These are phyloP conservation scores for Phragmites australis DNA, from an alignment of 176 grass and related monocot species.

Conservation along the genomic window DNA sequence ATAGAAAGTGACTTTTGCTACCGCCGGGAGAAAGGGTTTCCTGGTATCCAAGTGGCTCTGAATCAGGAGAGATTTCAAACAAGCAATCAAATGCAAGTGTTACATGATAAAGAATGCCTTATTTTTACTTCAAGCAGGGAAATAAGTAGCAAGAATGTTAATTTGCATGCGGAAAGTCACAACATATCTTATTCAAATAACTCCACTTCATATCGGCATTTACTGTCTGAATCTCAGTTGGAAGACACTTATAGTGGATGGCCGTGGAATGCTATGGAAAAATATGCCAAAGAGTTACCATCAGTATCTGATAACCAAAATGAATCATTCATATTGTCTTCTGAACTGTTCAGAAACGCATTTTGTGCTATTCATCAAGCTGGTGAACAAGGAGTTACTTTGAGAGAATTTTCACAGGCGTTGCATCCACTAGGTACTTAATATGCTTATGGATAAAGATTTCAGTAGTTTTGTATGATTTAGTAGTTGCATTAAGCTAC, in stretches of 20 bases:
- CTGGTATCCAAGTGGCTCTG: conserved; percentile 71
- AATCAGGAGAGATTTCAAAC: conserved; percentile 52
- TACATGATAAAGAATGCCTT: conserved; percentile 46
- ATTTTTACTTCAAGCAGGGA: conserved; percentile 45
- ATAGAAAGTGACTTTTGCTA: conserved; percentile 61
- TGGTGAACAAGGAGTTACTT: conserved; percentile 74
- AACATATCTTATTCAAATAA: conserved; percentile 3
- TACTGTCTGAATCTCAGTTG: conserved; percentile 48
- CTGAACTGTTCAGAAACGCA: conserved; percentile 64
- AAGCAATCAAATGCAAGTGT: conserved; percentile 24
- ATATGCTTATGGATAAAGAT: conserved; percentile 30
- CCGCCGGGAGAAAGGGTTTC: conserved; percentile 89
- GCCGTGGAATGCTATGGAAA: conserved; percentile 77
- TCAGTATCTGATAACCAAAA: conserved; percentile 38
- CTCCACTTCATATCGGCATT: conserved; percentile 46
- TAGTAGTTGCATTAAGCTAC: neutral
- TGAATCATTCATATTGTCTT: conserved; percentile 50
- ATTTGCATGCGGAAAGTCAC: conserved; percentile 32
- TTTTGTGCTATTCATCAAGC: conserved; percentile 64
- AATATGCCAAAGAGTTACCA: conserved; percentile 46
- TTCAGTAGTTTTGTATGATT: conserved; percentile 22
- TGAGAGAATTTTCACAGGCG: conserved; percentile 62
- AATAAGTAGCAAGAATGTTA: conserved; percentile 32
- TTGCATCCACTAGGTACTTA: conserved; percentile 55
- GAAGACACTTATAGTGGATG: conserved; percentile 55